These are phyloP conservation scores for Geosmithia morbida DNA, from an alignment of 2,329 filamentous ascomycete species.

Conservation along the genomic window DNA sequence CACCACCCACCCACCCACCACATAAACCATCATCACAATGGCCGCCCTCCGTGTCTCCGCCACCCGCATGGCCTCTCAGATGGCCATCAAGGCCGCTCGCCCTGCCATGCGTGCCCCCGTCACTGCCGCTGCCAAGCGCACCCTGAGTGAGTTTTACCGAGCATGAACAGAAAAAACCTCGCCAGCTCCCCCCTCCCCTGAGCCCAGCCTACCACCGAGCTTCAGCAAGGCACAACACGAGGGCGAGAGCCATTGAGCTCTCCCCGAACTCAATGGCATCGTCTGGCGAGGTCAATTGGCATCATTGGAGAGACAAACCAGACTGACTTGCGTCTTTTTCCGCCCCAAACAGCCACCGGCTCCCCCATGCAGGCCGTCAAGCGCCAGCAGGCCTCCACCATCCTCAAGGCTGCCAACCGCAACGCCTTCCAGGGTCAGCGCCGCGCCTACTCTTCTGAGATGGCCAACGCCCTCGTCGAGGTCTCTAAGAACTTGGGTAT, in stretches of 20 bases:
- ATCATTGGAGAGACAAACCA: neutral
- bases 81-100: constrained; percentile 66
- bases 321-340: neutral
- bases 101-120: constrained; percentile 54
- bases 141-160: constrained; percentile 48
- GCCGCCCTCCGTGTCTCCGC: constrained; percentile 65
- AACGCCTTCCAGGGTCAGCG: constrained; percentile 50
- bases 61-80: constrained; percentile 63
- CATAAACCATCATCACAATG: constrained; percentile 59
- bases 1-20: constrained; percentile 13
- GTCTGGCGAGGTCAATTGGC: constrained; percentile 1
- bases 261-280: neutral
- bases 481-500: constrained; percentile 85
- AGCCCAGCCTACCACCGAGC: neutral
- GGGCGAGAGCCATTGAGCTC: constrained; percentile 18
- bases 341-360: constrained; percentile 29
- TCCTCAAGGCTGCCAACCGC: constrained; percentile 52
- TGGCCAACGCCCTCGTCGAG: constrained; percentile 77
- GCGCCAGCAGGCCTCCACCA: constrained; percentile 54
- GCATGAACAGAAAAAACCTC: constrained; percentile 5
- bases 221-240: neutral
- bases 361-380: constrained; percentile 60
- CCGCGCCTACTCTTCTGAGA: constrained; percentile 77
- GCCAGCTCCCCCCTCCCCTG: no score
- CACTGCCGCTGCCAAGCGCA: constrained; percentile 57